Evolutionary conservation across 306 rosid species (phyloP), one percentile per base, ranked within the genome.

Genomic region (Canavalia gladiata): DNA sequence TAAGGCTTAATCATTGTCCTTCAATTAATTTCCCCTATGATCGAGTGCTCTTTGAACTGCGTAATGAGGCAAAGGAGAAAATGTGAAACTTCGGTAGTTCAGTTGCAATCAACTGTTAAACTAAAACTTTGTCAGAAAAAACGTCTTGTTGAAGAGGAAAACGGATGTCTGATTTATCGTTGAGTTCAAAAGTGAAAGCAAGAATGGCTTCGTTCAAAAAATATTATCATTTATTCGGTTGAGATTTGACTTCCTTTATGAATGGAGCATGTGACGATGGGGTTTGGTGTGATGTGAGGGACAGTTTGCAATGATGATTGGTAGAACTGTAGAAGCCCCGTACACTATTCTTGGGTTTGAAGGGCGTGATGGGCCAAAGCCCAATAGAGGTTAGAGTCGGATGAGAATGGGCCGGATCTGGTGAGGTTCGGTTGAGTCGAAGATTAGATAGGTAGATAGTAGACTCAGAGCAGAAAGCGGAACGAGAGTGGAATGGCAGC

Each of bases 391-490:
- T 30, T 45, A 8, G 13, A 47, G 10, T 8, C 50, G 1, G 18
- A 43, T 4, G 31, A 62, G 41, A 5, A 63, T 67, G 68, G 82
- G 82, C 68, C 82, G 8, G 2, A 34, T 11, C 13, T 41, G 47
- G 47, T 43, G 8, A 4, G 47, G 47, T 3, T 43, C 7, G 47
- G 6, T 7, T 18, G 25, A 18, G 25, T 18, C 25, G 25, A 18
- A 18, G 25, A 18, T 18, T 18, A 18, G 25, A 18, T 18, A 18
- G 25, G 25, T 9, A 77, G 6, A 4, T 1, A 13, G 29, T 2
- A 42, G n/a, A 39, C 28, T 13, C 7, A 0, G 4, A 49, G 31
- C 31, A 12, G 50, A 81, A n/a, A 12, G 4, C 7, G 49, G 62
- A 52, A 60, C 1, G 2, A 34, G n/a, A 43, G 58, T 25, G 3